Evolutionary conservation across 371 early-diverging fungal genomes (phyloP).

Genomic region (Phascolomyces articulosus): DNA sequence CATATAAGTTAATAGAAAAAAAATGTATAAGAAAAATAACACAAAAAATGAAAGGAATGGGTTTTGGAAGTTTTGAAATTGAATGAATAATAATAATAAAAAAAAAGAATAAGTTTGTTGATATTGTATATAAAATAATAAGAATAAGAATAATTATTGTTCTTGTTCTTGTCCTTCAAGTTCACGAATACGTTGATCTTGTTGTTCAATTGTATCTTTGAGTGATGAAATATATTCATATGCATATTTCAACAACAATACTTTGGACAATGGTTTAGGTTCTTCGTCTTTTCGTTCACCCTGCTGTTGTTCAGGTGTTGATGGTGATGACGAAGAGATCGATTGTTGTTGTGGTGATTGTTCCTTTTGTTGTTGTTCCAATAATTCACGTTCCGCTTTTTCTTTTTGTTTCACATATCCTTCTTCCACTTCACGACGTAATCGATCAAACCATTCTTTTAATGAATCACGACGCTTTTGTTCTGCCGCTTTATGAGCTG

Average conservation of each 20-base stretch:
- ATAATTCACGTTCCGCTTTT: not conserved
- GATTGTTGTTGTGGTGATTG: not conserved
- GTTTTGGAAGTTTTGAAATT: not conserved
- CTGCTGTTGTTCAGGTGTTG: not conserved
- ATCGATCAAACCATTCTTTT: constrained; percentile 81
- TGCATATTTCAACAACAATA: constrained; percentile 51
- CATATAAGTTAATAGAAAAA: not conserved
- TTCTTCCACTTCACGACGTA: constrained; percentile 72
- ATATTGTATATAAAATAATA: too few species aligned
- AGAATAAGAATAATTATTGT: not conserved
- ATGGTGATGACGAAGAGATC: too few species aligned
- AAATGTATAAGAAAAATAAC: not conserved
- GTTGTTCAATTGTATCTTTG: constrained; percentile 30
- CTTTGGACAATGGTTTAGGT: constrained; percentile 49
- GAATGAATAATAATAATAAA: too few species aligned
- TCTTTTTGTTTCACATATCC: constrained; percentile 51
- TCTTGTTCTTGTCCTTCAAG: constrained; percentile 10
- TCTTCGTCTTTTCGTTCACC: constrained; percentile 6
- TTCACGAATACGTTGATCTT: constrained; percentile 22
- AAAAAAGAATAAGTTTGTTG: too few species aligned
- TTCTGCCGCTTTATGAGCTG: constrained; percentile 91
- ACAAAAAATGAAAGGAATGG: not conserved
- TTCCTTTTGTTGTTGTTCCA: not conserved
- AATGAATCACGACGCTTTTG: constrained; percentile 91
- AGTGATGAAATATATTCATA: constrained; percentile 64